These are phyloP conservation scores for Phalaenopsis hybrid DNA, from an alignment of 116 monocot genomes.

Conservation along the genomic window DNA sequence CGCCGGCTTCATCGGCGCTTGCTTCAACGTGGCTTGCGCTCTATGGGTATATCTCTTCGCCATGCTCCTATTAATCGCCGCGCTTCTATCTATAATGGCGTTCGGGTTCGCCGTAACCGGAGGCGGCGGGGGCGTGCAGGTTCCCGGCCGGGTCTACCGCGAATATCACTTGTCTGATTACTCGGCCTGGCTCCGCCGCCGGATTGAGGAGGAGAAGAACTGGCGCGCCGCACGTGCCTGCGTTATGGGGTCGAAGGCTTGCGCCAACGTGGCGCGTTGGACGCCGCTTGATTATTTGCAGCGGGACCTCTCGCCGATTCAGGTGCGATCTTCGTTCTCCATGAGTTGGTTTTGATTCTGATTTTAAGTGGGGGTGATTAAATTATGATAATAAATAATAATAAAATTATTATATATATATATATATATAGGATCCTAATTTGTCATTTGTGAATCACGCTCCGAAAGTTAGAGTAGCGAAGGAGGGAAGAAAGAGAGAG, in stretches of 20 bases:
- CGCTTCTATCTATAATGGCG: slow-evolving; percentile 40
- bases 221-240: slow-evolving; percentile 42
- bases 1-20: slow-evolving; percentile 67
- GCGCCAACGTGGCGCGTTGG: slow-evolving; percentile 26
- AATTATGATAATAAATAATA: no score
- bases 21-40: slow-evolving; percentile 56
- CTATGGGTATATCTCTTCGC: slow-evolving; percentile 76
- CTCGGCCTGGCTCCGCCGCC: slow-evolving; percentile 32
- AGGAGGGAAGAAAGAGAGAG: no score
- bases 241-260: slow-evolving; percentile 35
- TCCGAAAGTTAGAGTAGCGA: no score
- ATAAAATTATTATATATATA: no score
- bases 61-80: slow-evolving; percentile 63
- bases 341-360: no score
- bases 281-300: slow-evolving; percentile 44
- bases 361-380: no score
- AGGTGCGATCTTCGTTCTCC: slow-evolving; percentile 15
- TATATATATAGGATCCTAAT: no score
- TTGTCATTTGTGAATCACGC: no score
- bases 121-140: slow-evolving; percentile 36
- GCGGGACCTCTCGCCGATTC: slow-evolving; percentile 41
- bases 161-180: slow-evolving; percentile 35
- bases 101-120: slow-evolving; percentile 72
- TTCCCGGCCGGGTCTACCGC: slow-evolving; percentile 48
- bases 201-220: slow-evolving; percentile 23